These are phyloP conservation scores for Iris pallida DNA, from an alignment of 116 monocot species.

Conservation along the genomic window DNA sequence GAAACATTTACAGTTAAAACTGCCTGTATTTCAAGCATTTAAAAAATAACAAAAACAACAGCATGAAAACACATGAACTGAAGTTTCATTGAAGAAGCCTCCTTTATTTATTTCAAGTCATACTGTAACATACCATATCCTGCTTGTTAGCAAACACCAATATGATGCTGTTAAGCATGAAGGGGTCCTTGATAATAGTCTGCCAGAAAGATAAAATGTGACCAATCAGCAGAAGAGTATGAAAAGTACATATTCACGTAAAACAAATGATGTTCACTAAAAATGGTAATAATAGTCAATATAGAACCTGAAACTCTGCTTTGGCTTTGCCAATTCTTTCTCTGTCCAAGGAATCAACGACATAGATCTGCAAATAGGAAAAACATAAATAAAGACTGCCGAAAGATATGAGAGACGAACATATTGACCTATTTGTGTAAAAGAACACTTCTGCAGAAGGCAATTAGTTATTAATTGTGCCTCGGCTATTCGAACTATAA, in stretches of 20 bases:
- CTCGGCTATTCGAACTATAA: neutral
- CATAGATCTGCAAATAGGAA: slow-evolving; percentile 68
- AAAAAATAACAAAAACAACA: neutral
- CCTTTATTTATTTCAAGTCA: neutral
- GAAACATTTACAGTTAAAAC: neutral
- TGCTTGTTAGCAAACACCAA: slow-evolving; percentile 97
- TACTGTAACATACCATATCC: slow-evolving; percentile 70
- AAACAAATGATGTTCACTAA: neutral
- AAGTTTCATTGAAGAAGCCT: neutral
- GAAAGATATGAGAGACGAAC: neutral
- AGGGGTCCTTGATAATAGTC: slow-evolving; percentile 86
- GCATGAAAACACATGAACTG: neutral
- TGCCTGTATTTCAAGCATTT: neutral
- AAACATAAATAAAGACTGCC: neutral
- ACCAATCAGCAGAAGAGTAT: neutral
- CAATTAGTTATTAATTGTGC: neutral
- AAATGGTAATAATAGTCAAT: neutral
- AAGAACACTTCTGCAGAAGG: neutral
- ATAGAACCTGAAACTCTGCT: slow-evolving; percentile 83
- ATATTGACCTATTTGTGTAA: neutral
- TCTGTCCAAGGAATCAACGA: slow-evolving; percentile 95
- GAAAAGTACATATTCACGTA: neutral
- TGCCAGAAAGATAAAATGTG: slow-evolving; percentile 25
- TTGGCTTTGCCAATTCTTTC: slow-evolving; percentile 89
- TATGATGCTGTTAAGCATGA: slow-evolving; percentile 89